A percentile compares a stretch with the other conserved stretches of the same genome.
Evolutionary conservation across 148 eudicot species (phyloP).

Genomic region (Heliamphora exappendiculata): DNA sequence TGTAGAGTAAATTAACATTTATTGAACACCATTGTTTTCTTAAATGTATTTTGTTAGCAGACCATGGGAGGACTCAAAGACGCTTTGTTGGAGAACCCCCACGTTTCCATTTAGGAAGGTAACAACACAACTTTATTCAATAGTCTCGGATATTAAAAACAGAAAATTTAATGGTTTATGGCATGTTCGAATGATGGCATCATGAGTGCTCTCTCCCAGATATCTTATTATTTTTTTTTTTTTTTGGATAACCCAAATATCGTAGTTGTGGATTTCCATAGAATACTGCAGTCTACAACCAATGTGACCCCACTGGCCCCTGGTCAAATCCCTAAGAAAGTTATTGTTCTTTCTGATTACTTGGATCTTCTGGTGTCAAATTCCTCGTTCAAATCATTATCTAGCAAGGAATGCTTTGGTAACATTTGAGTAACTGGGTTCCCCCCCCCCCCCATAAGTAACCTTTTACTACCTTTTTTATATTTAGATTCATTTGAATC

Average conservation of each 20-base stretch:
- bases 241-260: not conserved
- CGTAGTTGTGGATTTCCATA: no score
- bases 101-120: slow-evolving; percentile 60
- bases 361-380: not conserved
- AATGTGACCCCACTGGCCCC: not conserved
- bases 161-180: not conserved
- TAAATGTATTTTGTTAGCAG: slow-evolving; percentile 17
- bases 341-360: not conserved
- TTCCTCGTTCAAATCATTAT: not conserved
- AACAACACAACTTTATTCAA: not conserved
- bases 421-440: not conserved
- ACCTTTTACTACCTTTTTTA: not conserved
- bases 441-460: not conserved
- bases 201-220: not conserved
- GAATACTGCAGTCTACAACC: no score
- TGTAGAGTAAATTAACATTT: not conserved
- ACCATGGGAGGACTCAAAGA: slow-evolving; percentile 30
- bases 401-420: not conserved
- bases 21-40: not conserved
- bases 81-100: slow-evolving; percentile 62
- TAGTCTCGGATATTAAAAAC: not conserved
- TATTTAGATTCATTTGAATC: not conserved
- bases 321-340: not conserved
- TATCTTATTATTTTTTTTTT: no score
- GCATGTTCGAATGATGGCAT: not conserved